A percentile compares a stretch with the other conserved stretches of the same genome.
phyloP scores from a whole-genome alignment of 2,329 filamentous ascomycete genomes.

The Penicillium crustosum region DNA sequence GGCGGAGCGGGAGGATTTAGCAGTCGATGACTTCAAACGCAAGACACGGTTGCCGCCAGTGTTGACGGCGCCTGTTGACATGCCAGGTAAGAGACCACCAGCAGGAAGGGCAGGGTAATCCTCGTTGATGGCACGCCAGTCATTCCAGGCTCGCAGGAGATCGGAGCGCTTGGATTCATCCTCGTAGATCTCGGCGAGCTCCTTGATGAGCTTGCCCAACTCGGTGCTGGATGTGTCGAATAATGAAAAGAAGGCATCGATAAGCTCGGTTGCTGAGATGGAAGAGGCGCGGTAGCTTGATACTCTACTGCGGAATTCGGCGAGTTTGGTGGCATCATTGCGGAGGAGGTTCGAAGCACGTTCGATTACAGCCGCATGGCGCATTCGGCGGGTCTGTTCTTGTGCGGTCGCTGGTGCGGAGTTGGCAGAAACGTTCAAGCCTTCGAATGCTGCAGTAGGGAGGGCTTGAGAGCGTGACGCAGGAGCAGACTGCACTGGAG shows the following conservation, averaged over 20 bases:
- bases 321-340: conserved; percentile 72
- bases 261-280: conserved; percentile 71
- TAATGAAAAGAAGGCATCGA: conserved; percentile 83
- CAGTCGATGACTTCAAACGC: conserved; percentile 67
- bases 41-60: conserved; percentile 61
- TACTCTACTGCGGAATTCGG: conserved; percentile 74
- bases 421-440: conserved; percentile 50
- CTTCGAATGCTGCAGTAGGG: conserved; percentile 48
- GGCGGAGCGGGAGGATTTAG: conserved; percentile 63
- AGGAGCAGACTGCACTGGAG: conserved; percentile 27
- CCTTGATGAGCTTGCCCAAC: conserved; percentile 83
- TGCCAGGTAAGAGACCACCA: conserved; percentile 63
- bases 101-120: conserved; percentile 89
- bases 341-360: conserved; percentile 78
- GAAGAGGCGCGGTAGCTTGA: conserved; percentile 71
- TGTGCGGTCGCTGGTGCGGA: conserved; percentile 61
- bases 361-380: conserved; percentile 82
- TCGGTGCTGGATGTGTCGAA: conserved; percentile 80
- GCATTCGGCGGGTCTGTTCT: conserved; percentile 75
- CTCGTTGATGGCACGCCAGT: conserved; percentile 94
- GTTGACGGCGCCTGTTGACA: conserved; percentile 45
- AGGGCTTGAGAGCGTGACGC: conserved; percentile 28
- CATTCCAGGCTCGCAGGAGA: conserved; percentile 82
- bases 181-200: conserved; percentile 90
- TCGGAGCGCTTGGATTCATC: conserved; percentile 70